These are phyloP conservation scores for Backusella morwellensis DNA, from an alignment of 192 early-diverging fungal species.

Conservation along the genomic window DNA sequence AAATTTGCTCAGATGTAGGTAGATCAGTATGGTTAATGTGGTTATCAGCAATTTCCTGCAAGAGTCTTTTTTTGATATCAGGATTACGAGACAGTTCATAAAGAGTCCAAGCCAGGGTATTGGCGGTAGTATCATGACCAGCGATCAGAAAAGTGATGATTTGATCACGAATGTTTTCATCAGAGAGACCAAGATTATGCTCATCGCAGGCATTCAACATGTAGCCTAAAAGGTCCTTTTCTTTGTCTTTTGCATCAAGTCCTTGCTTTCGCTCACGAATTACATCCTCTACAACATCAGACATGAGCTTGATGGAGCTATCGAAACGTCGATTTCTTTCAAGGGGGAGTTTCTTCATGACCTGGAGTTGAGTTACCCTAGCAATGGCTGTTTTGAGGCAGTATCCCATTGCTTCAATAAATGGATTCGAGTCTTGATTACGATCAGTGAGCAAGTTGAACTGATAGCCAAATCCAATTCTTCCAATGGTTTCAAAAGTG, in stretches of 20 bases:
- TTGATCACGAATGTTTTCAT: constrained; percentile 56
- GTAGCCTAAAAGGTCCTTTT: constrained; percentile 49
- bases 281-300: constrained; percentile 43
- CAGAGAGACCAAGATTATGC: constrained; percentile 31
- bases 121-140: constrained; percentile 40
- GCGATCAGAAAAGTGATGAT: constrained; percentile 61
- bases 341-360: constrained; percentile 49
- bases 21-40: constrained; percentile 17
- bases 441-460: constrained; percentile 34
- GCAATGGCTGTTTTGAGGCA: constrained; percentile 33
- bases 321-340: constrained; percentile 41
- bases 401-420: constrained; percentile 37
- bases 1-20: constrained; percentile 19
- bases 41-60: constrained; percentile 24
- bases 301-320: constrained; percentile 39
- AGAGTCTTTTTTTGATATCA: constrained; percentile 22
- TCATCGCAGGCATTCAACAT: constrained; percentile 51
- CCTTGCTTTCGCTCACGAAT: constrained; percentile 39
- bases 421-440: constrained; percentile 4
- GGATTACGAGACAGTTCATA: constrained; percentile 28
- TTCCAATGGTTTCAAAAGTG: constrained; percentile 54
- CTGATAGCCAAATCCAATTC: constrained; percentile 51
- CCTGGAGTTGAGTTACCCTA: constrained; percentile 30
- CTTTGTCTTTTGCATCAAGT: constrained; percentile 30
- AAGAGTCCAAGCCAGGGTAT: constrained; percentile 27